phyloP scores from a whole-genome alignment of 2,329 filamentous ascomycete species.

The Onygenales sp. region DNA sequence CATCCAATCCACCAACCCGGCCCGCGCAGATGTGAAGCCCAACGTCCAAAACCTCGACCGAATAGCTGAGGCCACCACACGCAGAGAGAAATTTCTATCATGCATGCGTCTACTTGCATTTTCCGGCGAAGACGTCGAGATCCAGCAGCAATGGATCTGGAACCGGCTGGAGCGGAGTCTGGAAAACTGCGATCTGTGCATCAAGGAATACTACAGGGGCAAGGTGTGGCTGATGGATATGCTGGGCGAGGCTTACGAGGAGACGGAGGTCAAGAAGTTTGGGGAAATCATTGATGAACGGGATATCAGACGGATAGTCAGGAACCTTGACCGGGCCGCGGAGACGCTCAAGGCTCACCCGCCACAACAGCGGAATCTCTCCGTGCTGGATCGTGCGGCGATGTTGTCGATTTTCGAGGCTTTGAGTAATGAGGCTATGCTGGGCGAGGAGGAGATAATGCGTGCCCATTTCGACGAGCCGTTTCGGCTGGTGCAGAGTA shows the following conservation, averaged over 20 bases:
- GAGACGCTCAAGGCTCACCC: conserved; percentile 43
- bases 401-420: conserved; percentile 81
- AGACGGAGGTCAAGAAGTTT: conserved; percentile 41
- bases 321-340: conserved; percentile 49
- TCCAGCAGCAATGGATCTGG: conserved; percentile 52
- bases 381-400: conserved; percentile 47
- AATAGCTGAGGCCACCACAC: conserved; percentile 45
- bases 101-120: conserved; percentile 62
- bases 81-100: conserved; percentile 55
- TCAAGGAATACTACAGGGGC: conserved; percentile 63
- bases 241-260: conserved; percentile 47
- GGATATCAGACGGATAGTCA: conserved; percentile 53
- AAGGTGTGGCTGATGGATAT: conserved; percentile 54
- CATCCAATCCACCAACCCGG: conserved; percentile 7
- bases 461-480: conserved; percentile 64
- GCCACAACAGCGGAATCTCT: conserved; percentile 41
- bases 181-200: conserved; percentile 58
- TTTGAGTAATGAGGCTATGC: conserved; percentile 71
- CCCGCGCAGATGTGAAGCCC: conserved; percentile 39
- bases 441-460: conserved; percentile 48
- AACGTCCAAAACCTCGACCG: conserved; percentile 25
- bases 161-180: conserved; percentile 49
- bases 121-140: conserved; percentile 49
- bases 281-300: conserved; percentile 48
- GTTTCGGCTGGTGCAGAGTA: conserved; percentile 70